Base-by-base conservation (phyloP, 495 filamentous ascomycete genomes). In the Penicillium simplicissimum region DNA sequence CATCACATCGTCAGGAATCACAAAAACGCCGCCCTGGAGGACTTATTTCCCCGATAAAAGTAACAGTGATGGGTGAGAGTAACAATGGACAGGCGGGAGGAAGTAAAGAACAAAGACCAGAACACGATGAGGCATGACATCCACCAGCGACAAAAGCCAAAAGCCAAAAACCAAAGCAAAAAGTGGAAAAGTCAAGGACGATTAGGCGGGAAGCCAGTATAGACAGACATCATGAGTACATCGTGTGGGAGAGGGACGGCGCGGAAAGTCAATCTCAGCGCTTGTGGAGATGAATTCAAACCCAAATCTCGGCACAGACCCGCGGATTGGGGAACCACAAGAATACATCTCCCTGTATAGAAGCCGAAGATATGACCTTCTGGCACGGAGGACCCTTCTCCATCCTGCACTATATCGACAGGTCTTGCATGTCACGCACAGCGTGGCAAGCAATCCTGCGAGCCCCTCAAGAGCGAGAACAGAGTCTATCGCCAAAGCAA, bases 1-100 rank as follows among this genome's bases (percentile, higher is more conserved):
- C 68, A 62, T 70, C 57, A 68, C 65, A 68, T 70, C 68, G 65
- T 70, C 53, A 69, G 55, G 62, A 63, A 65, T 61, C 55, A 61
- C 57, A 66, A 60, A 57, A 66, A 68, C 68, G 68, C 67, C 67
- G 34, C 60, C 67, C 36, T 45, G 42, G 19, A 45, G 21, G 23
- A 36, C 25, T 37, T 51, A 21, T 34, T 37, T 48, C 51, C 42
- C 13, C 9, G 25, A 37, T 40, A 49, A 40, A 40, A 49, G 58
- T 42, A 68, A 60, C 60, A 64, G 28, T 19, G 19, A 23, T 45
- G 21, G 42, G 42, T 40, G 31, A 51, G 48, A 57, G 55, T 23
- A 45, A 59, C 49, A 49, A 43, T 48, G 25, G 13, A 55, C 48
- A 54, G 28, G 58, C 34, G 52, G 57, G 33, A 37, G 23, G 23